Evolutionary conservation across 2,329 filamentous ascomycete genomes (phyloP).

Genomic region (Proliferodiscus dingleyae): DNA sequence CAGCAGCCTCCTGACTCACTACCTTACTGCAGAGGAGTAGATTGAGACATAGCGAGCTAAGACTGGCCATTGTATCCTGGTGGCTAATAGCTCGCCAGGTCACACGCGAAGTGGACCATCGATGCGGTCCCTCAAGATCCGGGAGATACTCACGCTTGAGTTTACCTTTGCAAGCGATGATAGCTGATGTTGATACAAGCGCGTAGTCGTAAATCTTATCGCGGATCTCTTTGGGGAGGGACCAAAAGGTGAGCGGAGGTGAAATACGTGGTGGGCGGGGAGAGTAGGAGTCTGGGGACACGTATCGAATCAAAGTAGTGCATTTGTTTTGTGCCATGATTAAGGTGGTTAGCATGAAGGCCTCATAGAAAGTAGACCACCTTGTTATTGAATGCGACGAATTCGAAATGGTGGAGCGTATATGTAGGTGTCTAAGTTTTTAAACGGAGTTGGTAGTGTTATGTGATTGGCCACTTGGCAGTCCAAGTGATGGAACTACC

Average conservation of each 20-base stretch:
- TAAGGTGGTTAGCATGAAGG: too few relatives aligned
- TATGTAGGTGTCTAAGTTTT: too few relatives aligned
- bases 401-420: too few relatives aligned
- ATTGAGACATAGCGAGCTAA: slow-evolving; percentile 3
- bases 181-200: slow-evolving; percentile 3
- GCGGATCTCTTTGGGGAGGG: slow-evolving; percentile 8
- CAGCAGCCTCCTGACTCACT: slow-evolving; percentile 2
- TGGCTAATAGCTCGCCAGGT: slow-evolving; percentile 2
- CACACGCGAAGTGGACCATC: background rate
- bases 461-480: too few relatives aligned
- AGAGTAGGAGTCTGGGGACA: background rate
- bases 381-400: too few relatives aligned
- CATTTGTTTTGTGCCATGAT: slow-evolving; percentile 3
- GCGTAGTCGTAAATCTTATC: slow-evolving; percentile 4
- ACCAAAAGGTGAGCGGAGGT: slow-evolving; percentile 2
- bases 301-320: slow-evolving; percentile 6
- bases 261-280: slow-evolving; percentile 1
- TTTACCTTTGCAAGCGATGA: slow-evolving; percentile 6
- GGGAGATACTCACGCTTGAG: background rate
- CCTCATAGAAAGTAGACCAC: too few relatives aligned
- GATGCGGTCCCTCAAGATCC: background rate
- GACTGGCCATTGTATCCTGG: slow-evolving; percentile 1
- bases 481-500: too few relatives aligned
- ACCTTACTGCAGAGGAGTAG: slow-evolving; percentile 7
- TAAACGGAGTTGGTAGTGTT: too few relatives aligned